phyloP scores from a whole-genome alignment of 2,329 filamentous ascomycete species.

The Calonectria pseudoreteaudii region DNA sequence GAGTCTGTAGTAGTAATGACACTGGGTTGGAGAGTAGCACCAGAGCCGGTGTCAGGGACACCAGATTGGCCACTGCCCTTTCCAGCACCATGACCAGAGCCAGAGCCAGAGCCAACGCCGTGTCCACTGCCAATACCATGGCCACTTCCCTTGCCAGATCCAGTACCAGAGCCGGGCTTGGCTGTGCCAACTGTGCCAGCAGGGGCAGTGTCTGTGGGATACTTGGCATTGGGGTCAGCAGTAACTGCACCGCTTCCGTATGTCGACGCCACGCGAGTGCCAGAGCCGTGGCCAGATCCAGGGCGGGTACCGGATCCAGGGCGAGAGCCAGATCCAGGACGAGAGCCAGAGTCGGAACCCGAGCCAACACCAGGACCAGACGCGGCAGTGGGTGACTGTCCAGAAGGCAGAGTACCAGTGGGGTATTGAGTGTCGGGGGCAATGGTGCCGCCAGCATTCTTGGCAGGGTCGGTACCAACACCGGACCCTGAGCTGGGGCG shows the following conservation, averaged over 20 bases:
- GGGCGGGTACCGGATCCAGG: not conserved
- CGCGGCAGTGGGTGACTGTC: not conserved
- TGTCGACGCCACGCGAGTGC: no score
- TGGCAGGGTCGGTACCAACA: not conserved
- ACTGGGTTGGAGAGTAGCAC: no score
- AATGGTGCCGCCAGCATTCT: not conserved
- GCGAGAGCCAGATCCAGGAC: not conserved
- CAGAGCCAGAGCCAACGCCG: no score
- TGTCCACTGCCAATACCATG: no score
- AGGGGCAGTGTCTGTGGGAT: not conserved
- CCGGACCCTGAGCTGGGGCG: not conserved
- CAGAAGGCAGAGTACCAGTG: not conserved
- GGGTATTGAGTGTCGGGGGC: not conserved
- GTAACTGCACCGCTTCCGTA: not conserved
- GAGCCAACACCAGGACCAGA: not conserved
- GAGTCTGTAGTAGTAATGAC: not conserved
- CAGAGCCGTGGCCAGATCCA: not conserved
- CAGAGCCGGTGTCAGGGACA: not conserved
- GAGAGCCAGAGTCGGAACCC: not conserved
- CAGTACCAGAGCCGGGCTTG: not conserved
- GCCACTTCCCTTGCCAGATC: no score
- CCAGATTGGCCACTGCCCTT: no score
- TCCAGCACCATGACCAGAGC: no score
- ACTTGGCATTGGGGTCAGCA: not conserved
- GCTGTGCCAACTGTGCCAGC: not conserved